Evolutionary conservation across 1,139 yeast species (phyloP).

Genomic region (Pichia sp.): DNA sequence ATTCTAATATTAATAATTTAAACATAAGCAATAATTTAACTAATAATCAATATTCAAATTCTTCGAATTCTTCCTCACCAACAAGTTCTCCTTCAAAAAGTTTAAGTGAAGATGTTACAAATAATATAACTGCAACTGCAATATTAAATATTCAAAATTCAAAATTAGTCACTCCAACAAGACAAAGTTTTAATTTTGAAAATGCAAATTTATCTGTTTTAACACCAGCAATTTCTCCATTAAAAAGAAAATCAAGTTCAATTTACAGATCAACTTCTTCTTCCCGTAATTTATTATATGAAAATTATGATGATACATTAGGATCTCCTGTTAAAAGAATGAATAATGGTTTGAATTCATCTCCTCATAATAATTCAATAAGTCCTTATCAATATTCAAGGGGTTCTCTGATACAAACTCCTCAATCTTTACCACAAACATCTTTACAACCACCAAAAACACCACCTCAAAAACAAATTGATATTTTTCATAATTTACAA

Average conservation of each 20-base stretch:
- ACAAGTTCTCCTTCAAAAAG: conserved; percentile 13
- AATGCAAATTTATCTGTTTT: conserved; percentile 4
- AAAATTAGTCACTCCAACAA: conserved; percentile 12
- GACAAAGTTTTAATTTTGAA: conserved; percentile 5
- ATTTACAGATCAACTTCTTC: conserved; percentile 10
- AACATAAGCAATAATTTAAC: background rate
- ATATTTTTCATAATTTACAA: conserved; percentile 8
- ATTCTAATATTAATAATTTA: conserved; percentile 1
- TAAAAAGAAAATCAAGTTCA: conserved; percentile 22
- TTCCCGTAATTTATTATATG: conserved; percentile 6
- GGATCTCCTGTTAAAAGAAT: conserved; percentile 27
- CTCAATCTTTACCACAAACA: conserved; percentile 14
- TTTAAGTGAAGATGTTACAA: conserved; percentile 16
- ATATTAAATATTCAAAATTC: conserved; percentile 16
- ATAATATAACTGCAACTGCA: conserved; percentile 18
- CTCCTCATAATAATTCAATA: conserved; percentile 22
- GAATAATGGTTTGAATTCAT: conserved; percentile 26
- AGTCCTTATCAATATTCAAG: conserved; percentile 17
- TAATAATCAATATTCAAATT: conserved; percentile 3
- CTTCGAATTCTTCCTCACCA: conserved; percentile 18
- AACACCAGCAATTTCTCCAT: conserved; percentile 22
- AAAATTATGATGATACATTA: conserved; percentile 7
- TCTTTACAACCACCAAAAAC: conserved; percentile 21
- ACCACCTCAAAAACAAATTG: conserved; percentile 22
- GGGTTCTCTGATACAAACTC: conserved; percentile 12